Percentiles rank a stretch among this genome's conserved stretches.
phyloP scores from a whole-genome alignment of 139 green algal genomes.

The Desmodesmus armatus region DNA sequence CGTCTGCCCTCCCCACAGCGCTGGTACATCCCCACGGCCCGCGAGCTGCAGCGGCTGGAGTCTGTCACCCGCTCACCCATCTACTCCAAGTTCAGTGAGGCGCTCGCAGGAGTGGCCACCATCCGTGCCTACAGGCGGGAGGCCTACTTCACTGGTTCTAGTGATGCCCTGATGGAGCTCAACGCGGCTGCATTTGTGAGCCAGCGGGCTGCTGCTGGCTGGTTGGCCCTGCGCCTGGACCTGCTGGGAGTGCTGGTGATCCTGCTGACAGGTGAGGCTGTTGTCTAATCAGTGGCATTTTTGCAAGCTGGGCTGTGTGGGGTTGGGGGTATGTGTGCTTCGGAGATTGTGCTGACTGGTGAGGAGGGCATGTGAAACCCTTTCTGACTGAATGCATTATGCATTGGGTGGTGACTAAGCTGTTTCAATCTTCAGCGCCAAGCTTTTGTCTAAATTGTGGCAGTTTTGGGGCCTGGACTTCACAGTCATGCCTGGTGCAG shows the following conservation, averaged over 20 bases:
- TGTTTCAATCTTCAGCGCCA: no score
- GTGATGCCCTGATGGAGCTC: constrained; percentile 49
- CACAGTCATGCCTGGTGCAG: no score
- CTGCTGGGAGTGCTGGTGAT: constrained; percentile 75
- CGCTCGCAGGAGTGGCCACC: constrained; percentile 70
- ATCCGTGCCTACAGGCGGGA: constrained; percentile 81
- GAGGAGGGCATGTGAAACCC: background rate
- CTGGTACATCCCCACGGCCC: constrained; percentile 84
- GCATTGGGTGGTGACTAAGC: no score
- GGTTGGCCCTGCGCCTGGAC: constrained; percentile 91
- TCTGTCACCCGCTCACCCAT: constrained; percentile 87
- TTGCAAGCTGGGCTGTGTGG: background rate
- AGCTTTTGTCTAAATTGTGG: no score
- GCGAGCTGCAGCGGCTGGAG: constrained; percentile 94
- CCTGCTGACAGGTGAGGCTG: constrained; percentile 62
- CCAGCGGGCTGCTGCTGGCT: constrained; percentile 78
- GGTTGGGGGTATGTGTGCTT: background rate
- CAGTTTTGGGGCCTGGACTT: no score
- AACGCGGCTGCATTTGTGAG: constrained; percentile 83
- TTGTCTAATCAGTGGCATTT: no score
- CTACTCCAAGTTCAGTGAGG: constrained; percentile 82
- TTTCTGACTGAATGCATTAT: no score
- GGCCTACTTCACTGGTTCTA: constrained; percentile 63
- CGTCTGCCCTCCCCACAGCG: constrained; percentile 38
- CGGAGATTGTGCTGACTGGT: no score